phyloP scores from a whole-genome alignment of 805 yeast genomes.

The Myxozyma vanderwaltii region DNA sequence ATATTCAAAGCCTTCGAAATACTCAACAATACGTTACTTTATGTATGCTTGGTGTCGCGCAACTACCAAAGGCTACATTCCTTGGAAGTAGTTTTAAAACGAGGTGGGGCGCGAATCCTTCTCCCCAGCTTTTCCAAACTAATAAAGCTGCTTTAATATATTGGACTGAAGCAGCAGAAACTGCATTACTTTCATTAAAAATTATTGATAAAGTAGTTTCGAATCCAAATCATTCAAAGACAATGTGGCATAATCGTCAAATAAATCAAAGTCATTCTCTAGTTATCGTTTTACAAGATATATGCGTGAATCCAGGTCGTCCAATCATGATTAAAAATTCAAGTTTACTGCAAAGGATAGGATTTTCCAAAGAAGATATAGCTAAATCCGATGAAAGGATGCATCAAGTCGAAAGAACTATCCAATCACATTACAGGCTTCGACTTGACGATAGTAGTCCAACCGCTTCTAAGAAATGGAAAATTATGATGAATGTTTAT shows the following conservation, averaged over 20 bases:
- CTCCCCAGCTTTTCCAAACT: not conserved
- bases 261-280: not conserved
- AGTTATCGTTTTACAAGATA: not conserved
- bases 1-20: not conserved
- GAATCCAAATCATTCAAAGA: not conserved
- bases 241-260: constrained; percentile 5
- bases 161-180: not conserved
- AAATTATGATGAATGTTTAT: constrained; percentile 1
- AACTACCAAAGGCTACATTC: not conserved
- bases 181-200: constrained; percentile 1
- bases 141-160: not conserved
- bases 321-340: not conserved
- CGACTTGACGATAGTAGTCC: not conserved
- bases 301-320: constrained; percentile 5
- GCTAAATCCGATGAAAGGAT: not conserved
- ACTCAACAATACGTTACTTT: not conserved
- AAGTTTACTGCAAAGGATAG: constrained; percentile 2
- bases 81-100: not conserved
- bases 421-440: not conserved
- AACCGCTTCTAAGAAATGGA: not conserved
- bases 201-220: not conserved
- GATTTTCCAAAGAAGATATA: constrained; percentile 9
- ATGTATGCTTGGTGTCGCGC: constrained; percentile 3
- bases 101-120: constrained; percentile 7
- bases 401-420: not conserved